phyloP scores from a whole-genome alignment of 257 asterid genomes.

The Euphrasia confusa region DNA sequence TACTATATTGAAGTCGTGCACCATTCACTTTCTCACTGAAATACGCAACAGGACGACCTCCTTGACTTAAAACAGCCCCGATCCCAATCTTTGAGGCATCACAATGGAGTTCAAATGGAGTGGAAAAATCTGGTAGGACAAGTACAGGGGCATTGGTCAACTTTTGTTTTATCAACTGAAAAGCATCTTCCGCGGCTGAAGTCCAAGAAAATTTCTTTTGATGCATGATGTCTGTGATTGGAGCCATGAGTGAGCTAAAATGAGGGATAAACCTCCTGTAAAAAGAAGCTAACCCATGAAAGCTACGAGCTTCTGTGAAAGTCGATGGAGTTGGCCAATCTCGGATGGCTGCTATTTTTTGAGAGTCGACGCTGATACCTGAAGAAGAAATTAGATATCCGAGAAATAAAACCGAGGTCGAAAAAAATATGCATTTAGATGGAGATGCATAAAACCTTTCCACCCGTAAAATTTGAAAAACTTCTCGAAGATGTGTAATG shows the following conservation, averaged over 20 bases:
- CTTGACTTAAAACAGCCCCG: neutral
- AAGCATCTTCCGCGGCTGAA: neutral
- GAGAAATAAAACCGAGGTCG: neutral
- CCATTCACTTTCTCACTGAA: neutral
- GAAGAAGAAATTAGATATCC: neutral
- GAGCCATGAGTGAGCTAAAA: neutral
- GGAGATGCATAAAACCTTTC: neutral
- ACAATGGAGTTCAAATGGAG: neutral
- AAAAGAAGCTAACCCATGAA: neutral
- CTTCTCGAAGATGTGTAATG: neutral
- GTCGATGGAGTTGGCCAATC: neutral
- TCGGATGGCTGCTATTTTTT: neutral
- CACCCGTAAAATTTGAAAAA: neutral
- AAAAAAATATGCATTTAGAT: neutral
- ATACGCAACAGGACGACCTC: neutral
- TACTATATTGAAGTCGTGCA: neutral
- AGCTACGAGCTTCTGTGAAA: neutral
- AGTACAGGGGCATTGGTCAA: neutral
- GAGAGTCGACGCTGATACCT: neutral
- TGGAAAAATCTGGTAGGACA: neutral
- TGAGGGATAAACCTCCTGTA: neutral
- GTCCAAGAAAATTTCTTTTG: neutral
- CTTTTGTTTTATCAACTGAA: neutral
- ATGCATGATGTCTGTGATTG: neutral
- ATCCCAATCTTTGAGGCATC: neutral